A percentile compares a stretch with the other conserved stretches of the same genome.
phyloP scores from a whole-genome alignment of 805 yeast genomes.

The Cyberlindnera maritima region DNA sequence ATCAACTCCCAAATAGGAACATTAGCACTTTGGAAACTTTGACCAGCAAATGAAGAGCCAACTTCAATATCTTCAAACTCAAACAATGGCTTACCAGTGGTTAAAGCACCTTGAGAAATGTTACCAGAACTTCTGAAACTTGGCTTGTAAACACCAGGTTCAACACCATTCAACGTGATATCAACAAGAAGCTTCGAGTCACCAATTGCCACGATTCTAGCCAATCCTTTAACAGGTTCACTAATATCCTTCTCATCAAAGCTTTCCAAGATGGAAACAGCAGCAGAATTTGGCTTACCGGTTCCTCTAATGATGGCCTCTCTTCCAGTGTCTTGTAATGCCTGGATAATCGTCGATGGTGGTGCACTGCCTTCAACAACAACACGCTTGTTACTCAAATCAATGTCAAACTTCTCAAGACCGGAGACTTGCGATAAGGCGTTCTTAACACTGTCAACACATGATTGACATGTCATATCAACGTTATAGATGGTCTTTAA shows the following conservation, averaged over 20 bases:
- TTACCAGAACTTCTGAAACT: slow-evolving; percentile 71
- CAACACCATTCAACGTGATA: slow-evolving; percentile 70
- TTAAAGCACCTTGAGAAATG: slow-evolving; percentile 66
- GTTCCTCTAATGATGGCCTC: slow-evolving; percentile 94
- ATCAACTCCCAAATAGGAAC: slow-evolving; percentile 57
- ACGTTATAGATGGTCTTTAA: slow-evolving; percentile 79
- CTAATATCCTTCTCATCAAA: slow-evolving; percentile 40
- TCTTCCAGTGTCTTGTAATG: slow-evolving; percentile 71
- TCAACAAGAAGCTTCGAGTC: slow-evolving; percentile 62
- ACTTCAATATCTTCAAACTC: slow-evolving; percentile 32
- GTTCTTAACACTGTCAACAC: slow-evolving; percentile 25
- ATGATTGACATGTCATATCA: slow-evolving; percentile 72
- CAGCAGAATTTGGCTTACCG: slow-evolving; percentile 83
- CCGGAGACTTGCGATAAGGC: slow-evolving; percentile 54
- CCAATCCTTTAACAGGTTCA: slow-evolving; percentile 79
- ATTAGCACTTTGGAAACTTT: slow-evolving; percentile 42
- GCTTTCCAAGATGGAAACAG: slow-evolving; percentile 84
- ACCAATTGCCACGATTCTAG: slow-evolving; percentile 72
- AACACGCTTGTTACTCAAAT: slow-evolving; percentile 58
- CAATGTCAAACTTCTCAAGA: slow-evolving; percentile 50
- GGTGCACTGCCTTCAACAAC: slow-evolving; percentile 66
- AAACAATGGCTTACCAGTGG: slow-evolving; percentile 54
- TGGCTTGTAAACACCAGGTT: slow-evolving; percentile 65
- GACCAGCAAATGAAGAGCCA: slow-evolving; percentile 39
- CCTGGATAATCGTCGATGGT: slow-evolving; percentile 69